A percentile compares a stretch with the other conserved stretches of the same genome.
These are phyloP conservation scores for Termitomyces bulborhizus DNA, from an alignment of 768 basidiomycete genomes.

Conservation along the genomic window DNA sequence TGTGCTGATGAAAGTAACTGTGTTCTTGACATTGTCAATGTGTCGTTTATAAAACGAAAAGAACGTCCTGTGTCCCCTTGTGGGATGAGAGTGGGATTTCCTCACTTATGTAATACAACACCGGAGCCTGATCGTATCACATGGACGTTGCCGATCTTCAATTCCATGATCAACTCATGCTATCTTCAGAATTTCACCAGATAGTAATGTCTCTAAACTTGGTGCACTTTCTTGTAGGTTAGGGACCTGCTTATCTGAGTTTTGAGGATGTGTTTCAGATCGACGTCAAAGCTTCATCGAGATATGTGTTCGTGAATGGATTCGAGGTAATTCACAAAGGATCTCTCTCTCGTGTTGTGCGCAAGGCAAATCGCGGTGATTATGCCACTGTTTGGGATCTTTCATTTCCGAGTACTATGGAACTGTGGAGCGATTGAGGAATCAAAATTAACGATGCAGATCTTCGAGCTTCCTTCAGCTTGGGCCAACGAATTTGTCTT, in stretches of 20 bases:
- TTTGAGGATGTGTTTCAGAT: conserved; percentile 6
- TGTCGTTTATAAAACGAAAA: neutral
- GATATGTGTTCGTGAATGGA: neutral
- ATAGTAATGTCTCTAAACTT: neutral
- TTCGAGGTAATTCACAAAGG: conserved; percentile 5
- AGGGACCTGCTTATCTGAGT: no score
- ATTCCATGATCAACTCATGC: no score
- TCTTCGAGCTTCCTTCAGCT: neutral
- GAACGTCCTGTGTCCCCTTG: no score
- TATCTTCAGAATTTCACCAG: no score
- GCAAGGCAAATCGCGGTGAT: conserved; percentile 6
- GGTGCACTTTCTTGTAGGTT: neutral
- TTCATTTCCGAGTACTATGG: conserved; percentile 12
- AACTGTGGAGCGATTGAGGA: neutral
- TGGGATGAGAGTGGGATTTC: no score
- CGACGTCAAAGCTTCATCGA: neutral
- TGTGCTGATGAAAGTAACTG: conserved; percentile 37
- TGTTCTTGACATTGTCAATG: neutral
- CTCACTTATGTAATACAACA: no score
- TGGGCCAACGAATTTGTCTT: neutral
- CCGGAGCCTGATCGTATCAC: no score
- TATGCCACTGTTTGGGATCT: conserved; percentile 5
- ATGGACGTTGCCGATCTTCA: no score
- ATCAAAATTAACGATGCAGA: neutral
- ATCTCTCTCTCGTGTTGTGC: conserved; percentile 12